A percentile compares a stretch with the other conserved stretches of the same genome.
Conservation (phyloP, 2,329 filamentous ascomycete genomes). For the Colletotrichum sp. region DNA sequence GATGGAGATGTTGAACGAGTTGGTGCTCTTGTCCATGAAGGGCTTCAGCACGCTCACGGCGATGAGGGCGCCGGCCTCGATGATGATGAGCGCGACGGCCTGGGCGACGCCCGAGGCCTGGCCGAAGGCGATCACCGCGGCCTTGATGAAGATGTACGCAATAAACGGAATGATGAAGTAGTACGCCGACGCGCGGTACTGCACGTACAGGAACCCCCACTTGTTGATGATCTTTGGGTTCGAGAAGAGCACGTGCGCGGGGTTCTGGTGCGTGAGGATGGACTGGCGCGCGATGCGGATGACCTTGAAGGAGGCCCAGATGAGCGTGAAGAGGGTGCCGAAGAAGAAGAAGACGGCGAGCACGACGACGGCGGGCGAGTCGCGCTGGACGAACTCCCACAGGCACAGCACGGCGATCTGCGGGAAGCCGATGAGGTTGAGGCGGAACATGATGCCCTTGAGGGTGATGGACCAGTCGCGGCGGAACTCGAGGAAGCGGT, state of each 20-base stretch:
- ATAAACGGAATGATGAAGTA: slow-evolving; percentile 89
- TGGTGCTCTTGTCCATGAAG: slow-evolving; percentile 99
- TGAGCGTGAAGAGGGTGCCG: slow-evolving; percentile 77
- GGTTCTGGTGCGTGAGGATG: slow-evolving; percentile 91
- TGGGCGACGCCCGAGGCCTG: slow-evolving; percentile 76
- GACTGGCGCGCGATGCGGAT: slow-evolving; percentile 88
- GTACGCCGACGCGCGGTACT: slow-evolving; percentile 94
- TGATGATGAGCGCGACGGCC: slow-evolving; percentile 82
- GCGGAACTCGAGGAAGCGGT: slow-evolving; percentile 92
- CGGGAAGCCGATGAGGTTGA: slow-evolving; percentile 89
- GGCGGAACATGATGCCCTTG: slow-evolving; percentile 91
- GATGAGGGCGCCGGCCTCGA: slow-evolving; percentile 82
- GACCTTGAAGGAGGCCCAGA: slow-evolving; percentile 89
- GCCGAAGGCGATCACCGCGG: slow-evolving; percentile 83
- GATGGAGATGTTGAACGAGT: slow-evolving; percentile 95
- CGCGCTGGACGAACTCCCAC: slow-evolving; percentile 88
- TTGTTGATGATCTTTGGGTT: slow-evolving; percentile 93
- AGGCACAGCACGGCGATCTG: slow-evolving; percentile 89
- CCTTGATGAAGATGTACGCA: slow-evolving; percentile 80
- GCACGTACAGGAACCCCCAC: slow-evolving; percentile 97
- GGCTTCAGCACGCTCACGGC: slow-evolving; percentile 81
- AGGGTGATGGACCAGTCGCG: slow-evolving; percentile 92
- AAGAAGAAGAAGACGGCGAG: slow-evolving; percentile 89
- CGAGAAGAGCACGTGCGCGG: slow-evolving; percentile 95
- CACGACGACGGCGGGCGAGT: slow-evolving; percentile 86